A percentile compares a stretch with the other conserved stretches of the same genome.
Conservation (phyloP, 2,329 filamentous ascomycete species). For the Calonectria leucothoes region DNA sequence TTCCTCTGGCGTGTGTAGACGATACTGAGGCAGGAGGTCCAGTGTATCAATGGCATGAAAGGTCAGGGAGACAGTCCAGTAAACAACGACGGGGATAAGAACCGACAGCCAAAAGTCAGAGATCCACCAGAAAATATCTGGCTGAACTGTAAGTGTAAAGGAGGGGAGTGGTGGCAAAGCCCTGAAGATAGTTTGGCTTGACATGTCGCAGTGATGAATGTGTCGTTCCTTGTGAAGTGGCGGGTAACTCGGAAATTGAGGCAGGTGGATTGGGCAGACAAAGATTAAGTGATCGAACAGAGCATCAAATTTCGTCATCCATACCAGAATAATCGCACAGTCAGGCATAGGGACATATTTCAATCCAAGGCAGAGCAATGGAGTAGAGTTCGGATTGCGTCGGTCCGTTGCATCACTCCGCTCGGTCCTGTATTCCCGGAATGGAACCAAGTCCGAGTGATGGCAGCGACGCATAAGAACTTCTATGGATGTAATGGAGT, state of each 20-base stretch:
- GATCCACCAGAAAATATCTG: conserved; percentile 81
- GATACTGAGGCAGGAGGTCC: conserved; percentile 90
- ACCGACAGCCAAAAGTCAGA: conserved; percentile 85
- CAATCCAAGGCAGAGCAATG: neutral
- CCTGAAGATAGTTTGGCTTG: conserved; percentile 68
- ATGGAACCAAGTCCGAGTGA: conserved; percentile 17
- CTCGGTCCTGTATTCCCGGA: neutral
- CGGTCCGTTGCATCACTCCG: too few species aligned
- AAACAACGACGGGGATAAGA: conserved; percentile 81
- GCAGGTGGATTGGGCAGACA: neutral
- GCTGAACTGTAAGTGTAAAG: conserved; percentile 77
- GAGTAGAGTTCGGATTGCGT: too few species aligned
- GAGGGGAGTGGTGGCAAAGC: conserved; percentile 83
- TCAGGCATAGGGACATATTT: too few species aligned
- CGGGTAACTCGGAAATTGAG: too few species aligned
- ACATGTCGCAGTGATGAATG: conserved; percentile 51
- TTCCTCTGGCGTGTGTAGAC: conserved; percentile 94
- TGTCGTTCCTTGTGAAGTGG: conserved; percentile 54
- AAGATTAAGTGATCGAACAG: too few species aligned
- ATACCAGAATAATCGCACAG: too few species aligned
- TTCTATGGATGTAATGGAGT: too few species aligned
- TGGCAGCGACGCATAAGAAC: too few species aligned
- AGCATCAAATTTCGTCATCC: too few species aligned
- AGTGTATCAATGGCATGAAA: conserved; percentile 90
- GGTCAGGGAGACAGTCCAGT: conserved; percentile 87